A percentile compares a stretch with the other conserved stretches of the same genome.
These are phyloP conservation scores for Mortierella claussenii DNA, from an alignment of 192 early-diverging fungal species.

Conservation along the genomic window DNA sequence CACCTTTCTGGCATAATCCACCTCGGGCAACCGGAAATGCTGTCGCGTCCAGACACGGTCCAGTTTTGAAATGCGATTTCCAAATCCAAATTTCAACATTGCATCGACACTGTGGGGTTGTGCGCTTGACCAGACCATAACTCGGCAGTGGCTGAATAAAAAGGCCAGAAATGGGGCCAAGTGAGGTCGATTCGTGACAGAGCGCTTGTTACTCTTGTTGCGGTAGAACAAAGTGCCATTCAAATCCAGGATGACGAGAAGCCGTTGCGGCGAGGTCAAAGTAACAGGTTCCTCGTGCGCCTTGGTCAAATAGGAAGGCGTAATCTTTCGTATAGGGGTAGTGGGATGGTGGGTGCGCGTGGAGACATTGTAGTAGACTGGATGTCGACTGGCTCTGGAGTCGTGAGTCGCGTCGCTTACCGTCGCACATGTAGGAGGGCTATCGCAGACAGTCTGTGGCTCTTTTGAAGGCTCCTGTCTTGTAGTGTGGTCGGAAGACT, in stretches of 20 bases:
- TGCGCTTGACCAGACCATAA: conserved; percentile 83
- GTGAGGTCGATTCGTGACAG: conserved; percentile 63
- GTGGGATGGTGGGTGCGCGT: conserved; percentile 32
- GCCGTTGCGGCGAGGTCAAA: conserved; percentile 14
- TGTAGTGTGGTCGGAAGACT: too few relatives aligned
- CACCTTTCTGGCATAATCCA: conserved; percentile 55
- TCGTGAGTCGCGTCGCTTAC: background rate
- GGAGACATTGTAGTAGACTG: conserved; percentile 5
- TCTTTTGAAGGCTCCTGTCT: too few relatives aligned
- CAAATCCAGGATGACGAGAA: conserved; percentile 73
- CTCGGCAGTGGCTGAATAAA: conserved; percentile 66
- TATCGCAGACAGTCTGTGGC: too few relatives aligned
- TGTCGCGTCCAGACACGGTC: conserved; percentile 70
- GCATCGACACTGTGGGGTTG: conserved; percentile 62
- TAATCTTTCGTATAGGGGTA: conserved; percentile 26
- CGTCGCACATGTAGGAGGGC: too few relatives aligned
- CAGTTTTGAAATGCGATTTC: conserved; percentile 53
- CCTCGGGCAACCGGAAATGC: conserved; percentile 56
- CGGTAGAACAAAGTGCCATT: conserved; percentile 78
- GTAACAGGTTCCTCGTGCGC: conserved; percentile 23
- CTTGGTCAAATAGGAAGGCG: conserved; percentile 17
- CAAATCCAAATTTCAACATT: conserved; percentile 33
- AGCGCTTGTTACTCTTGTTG: conserved; percentile 17
- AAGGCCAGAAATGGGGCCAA: conserved; percentile 68
- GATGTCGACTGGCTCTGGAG: background rate